Evolutionary conservation across 352 stramenopile genomes (phyloP), one percentile per base, ranked within the genome.

Genomic region (Globisporangium orthogonon): DNA sequence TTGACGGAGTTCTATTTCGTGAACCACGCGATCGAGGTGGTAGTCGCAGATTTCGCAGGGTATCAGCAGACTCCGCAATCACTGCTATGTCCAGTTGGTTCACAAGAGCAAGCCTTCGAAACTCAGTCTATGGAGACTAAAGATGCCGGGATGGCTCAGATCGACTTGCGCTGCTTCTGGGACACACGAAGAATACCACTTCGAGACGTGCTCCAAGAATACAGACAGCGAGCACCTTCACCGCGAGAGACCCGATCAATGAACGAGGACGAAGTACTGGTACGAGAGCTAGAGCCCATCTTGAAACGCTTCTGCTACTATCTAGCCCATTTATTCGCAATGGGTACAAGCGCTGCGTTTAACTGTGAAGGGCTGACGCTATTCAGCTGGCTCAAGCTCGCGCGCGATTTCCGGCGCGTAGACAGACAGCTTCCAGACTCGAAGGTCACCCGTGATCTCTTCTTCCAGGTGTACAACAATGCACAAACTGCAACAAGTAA

Each of bases 1-100:
- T 50, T 84, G 28, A 75, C 71, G 1, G 78, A 86, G 44, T 60
- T 79, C 15, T 76, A 69, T 49, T 66, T 78, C 13, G 33, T 78
- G 3, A 73, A 77, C 30, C 63, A 70, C 46, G 67, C 67, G 2
- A 51, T 88, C 5, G 39, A 45, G n/a, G 50, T 55, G 3, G 33
- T 66, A 0, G 23, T 13, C 2, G 48, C 23, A 11, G 37, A 57
- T 4, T 48, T 63, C 10, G 23, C 35, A 33, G 51, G 50, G 3
- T 58, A 58, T 30, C 18, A 15, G 37, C 37, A 17, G 37, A 2
- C 37, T 43, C 37, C 37, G 17, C 37, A 13, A 17, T 4, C 10
- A 13, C 37, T 51, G 3, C 53, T 17, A 1, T 4, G 6, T 11
- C 9, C 30, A 33, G 30, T 2, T 14, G 55, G 37, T 50, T 35